These are phyloP conservation scores for Yamadazyma dushanensis DNA, from an alignment of 1,139 yeast species.

Conservation along the genomic window DNA sequence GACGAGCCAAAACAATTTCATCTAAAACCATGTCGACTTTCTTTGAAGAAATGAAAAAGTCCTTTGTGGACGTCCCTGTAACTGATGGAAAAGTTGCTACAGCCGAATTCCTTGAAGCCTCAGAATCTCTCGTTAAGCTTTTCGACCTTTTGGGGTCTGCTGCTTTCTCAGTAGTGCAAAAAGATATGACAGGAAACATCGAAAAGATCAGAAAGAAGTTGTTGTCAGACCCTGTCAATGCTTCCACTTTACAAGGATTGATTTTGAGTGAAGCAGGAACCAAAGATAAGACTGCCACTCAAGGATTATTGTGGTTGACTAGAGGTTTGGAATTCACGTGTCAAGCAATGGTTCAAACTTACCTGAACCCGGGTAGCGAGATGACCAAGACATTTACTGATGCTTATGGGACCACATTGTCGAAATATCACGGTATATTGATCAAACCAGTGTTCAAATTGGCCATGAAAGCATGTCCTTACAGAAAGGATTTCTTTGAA, in stretches of 20 bases:
- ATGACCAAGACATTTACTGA: constrained; percentile 77
- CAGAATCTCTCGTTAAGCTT: constrained; percentile 78
- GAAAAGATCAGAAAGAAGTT: constrained; percentile 69
- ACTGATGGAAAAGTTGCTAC: constrained; percentile 66
- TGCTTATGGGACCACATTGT: constrained; percentile 76
- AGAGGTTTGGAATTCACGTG: constrained; percentile 90
- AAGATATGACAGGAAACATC: constrained; percentile 87
- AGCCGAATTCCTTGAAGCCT: constrained; percentile 74
- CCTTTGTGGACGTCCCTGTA: constrained; percentile 75
- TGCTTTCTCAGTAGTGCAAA: constrained; percentile 83
- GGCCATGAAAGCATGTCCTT: constrained; percentile 96
- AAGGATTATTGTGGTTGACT: constrained; percentile 85
- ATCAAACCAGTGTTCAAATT: constrained; percentile 85
- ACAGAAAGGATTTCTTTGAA: constrained; percentile 79
- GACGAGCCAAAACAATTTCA: constrained; percentile 1
- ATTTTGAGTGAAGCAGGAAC: constrained; percentile 68
- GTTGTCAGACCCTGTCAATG: constrained; percentile 60
- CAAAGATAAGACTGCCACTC: constrained; percentile 79
- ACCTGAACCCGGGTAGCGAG: constrained; percentile 61
- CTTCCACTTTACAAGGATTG: constrained; percentile 73
- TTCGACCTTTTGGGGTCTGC: constrained; percentile 84
- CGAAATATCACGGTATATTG: constrained; percentile 79
- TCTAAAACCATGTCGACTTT: constrained; percentile 55
- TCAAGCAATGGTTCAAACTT: constrained; percentile 79
- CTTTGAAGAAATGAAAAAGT: constrained; percentile 73